These are phyloP conservation scores for Drechmeria coniospora DNA, from an alignment of 2,329 filamentous ascomycete species.

Conservation along the genomic window DNA sequence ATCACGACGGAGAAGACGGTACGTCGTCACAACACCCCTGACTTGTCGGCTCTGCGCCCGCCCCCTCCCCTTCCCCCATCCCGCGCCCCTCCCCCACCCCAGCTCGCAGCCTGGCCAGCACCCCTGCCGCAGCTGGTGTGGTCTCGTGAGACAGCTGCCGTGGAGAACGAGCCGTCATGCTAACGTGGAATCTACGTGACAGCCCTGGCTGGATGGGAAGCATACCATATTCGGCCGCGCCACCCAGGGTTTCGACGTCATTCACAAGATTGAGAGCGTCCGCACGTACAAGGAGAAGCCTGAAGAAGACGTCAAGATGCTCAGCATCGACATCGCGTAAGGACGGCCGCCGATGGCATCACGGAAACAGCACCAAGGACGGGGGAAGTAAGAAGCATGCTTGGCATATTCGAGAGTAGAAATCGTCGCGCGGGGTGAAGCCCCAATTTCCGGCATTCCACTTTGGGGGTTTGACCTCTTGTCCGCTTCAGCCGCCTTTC, in stretches of 20 bases:
- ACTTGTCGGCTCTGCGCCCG: conserved; percentile 16
- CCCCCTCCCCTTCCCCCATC: neutral
- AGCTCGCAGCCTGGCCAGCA: neutral
- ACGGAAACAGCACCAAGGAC: neutral
- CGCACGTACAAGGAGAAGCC: conserved; percentile 84
- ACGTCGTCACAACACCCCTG: no score
- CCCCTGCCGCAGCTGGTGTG: neutral
- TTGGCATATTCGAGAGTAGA: no score
- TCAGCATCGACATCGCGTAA: conserved; percentile 59
- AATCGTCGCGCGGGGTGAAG: no score
- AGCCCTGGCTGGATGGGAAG: conserved; percentile 88
- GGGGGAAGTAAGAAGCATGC: no score
- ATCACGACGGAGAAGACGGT: conserved; percentile 94
- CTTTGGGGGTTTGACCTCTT: no score
- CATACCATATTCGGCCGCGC: conserved; percentile 93
- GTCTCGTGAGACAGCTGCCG: neutral
- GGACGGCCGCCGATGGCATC: neutral
- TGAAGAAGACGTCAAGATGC: conserved; percentile 92
- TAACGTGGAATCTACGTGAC: conserved; percentile 1
- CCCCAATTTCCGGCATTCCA: no score
- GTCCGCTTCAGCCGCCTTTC: no score
- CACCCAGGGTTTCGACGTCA: conserved; percentile 79
- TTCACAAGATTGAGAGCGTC: conserved; percentile 88
- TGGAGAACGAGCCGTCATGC: conserved; percentile 3
- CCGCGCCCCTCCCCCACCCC: no score